Percentiles rank a stretch among this genome's conserved stretches.
These are phyloP conservation scores for Chalciporus piperatoides DNA, from an alignment of 1,284 basidiomycete genomes.

Conservation along the genomic window DNA sequence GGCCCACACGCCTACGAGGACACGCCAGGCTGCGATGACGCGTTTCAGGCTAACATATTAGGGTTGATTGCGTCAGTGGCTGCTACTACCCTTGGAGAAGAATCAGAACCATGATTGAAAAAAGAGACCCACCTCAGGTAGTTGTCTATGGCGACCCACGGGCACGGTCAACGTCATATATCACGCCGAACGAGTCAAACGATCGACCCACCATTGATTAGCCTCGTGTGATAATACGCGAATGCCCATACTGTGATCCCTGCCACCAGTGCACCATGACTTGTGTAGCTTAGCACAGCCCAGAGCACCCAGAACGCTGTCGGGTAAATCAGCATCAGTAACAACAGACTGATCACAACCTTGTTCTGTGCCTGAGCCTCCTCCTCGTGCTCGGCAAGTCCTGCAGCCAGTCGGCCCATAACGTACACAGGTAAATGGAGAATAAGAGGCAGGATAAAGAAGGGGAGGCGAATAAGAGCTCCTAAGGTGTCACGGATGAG, in stretches of 20 bases:
- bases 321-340: slow-evolving; percentile 78
- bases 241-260: slow-evolving; percentile 63
- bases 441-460: slow-evolving; percentile 82
- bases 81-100: slow-evolving; percentile 11
- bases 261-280: slow-evolving; percentile 50
- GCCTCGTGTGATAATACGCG: slow-evolving; percentile 74
- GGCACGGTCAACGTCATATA: slow-evolving; percentile 21
- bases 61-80: slow-evolving; percentile 22
- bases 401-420: slow-evolving; percentile 71
- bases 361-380: slow-evolving; percentile 94
- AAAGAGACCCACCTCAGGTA: slow-evolving; percentile 66
- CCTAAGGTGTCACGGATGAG: slow-evolving; percentile 76
- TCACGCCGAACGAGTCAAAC: slow-evolving; percentile 10
- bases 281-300: slow-evolving; percentile 72
- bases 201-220: slow-evolving; percentile 64
- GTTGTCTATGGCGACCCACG: slow-evolving; percentile 49
- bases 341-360: slow-evolving; percentile 77
- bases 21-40: slow-evolving; percentile 83
- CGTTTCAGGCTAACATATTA: slow-evolving; percentile 61
- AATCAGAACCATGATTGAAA: slow-evolving; percentile 6
- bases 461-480: slow-evolving; percentile 71
- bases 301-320: slow-evolving; percentile 76
- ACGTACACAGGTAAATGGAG: slow-evolving; percentile 82
- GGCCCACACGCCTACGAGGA: slow-evolving; percentile 87
- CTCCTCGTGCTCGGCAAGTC: slow-evolving; percentile 80